phyloP scores from a whole-genome alignment of 2,329 filamentous ascomycete genomes.

The Aspergillus costaricaensis region DNA sequence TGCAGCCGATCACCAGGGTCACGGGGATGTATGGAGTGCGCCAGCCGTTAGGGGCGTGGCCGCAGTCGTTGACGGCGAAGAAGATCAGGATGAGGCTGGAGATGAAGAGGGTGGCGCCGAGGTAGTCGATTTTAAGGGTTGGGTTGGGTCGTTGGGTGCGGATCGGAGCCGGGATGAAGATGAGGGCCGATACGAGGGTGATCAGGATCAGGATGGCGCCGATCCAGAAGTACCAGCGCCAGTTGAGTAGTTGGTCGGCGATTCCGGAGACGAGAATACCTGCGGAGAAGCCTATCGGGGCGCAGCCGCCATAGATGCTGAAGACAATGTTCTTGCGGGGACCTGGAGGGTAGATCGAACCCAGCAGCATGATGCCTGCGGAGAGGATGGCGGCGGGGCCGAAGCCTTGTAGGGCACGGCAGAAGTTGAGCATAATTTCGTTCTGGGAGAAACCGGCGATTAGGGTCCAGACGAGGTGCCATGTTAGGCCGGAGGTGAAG shows the following conservation, averaged over 20 bases:
- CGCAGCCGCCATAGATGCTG: constrained; percentile 59
- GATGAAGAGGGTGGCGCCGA: constrained; percentile 62
- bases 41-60: constrained; percentile 70
- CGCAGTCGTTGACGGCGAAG: constrained; percentile 73
- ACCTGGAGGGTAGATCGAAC: constrained; percentile 65
- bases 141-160: constrained; percentile 8
- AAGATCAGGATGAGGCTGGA: constrained; percentile 69
- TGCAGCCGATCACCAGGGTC: constrained; percentile 64
- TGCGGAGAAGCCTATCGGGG: constrained; percentile 51
- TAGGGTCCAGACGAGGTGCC: constrained; percentile 70
- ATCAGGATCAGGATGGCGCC: constrained; percentile 52
- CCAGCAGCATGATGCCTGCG: constrained; percentile 66
- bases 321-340: constrained; percentile 69
- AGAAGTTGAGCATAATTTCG: constrained; percentile 70
- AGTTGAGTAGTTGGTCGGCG: constrained; percentile 55
- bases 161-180: constrained; percentile 40
- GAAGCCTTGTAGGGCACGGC: constrained; percentile 72
- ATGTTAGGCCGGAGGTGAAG: constrained; percentile 61
- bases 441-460: constrained; percentile 69
- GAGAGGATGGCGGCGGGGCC: constrained; percentile 72
- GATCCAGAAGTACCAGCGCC: constrained; percentile 71
- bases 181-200: constrained; percentile 45
- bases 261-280: constrained; percentile 68
- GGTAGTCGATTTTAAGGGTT: constrained; percentile 66
- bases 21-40: constrained; percentile 70